Conservation (phyloP, 257 asterid genomes). For the Solanum lignicaule region DNA sequence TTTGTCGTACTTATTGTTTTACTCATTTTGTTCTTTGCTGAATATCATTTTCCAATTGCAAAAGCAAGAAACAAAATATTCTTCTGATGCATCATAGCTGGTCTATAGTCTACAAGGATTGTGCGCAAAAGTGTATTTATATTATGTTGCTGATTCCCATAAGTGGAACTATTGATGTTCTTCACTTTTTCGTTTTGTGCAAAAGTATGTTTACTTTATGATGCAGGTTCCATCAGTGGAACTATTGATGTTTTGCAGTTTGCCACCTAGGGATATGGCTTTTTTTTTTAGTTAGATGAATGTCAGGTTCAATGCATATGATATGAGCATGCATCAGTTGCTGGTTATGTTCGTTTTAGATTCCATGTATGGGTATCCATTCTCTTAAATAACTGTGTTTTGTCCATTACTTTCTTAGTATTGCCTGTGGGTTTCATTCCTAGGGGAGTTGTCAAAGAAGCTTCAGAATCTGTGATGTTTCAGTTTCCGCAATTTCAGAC, state of each 20-base stretch:
- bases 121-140: not conserved
- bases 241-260: not conserved
- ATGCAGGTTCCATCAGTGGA: not conserved
- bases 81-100: not conserved
- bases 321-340: not conserved
- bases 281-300: not conserved
- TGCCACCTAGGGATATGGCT: not conserved
- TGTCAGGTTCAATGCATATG: not conserved
- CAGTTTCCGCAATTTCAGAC: slow-evolving; percentile 64
- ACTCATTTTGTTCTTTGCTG: not conserved
- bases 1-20: not conserved
- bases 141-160: not conserved
- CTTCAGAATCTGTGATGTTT: slow-evolving; percentile 62
- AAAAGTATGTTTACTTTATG: not conserved
- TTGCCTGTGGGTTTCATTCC: not conserved
- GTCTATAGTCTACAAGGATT: not conserved
- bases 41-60: not conserved
- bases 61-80: not conserved
- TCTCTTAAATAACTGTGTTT: not conserved
- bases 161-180: not conserved
- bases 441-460: slow-evolving; percentile 62
- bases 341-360: not conserved
- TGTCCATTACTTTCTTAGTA: not conserved
- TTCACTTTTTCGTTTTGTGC: not conserved
- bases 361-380: not conserved